Percentiles rank a stretch among this genome's conserved stretches.
These are phyloP conservation scores for Mycena maculata DNA, from an alignment of 768 basidiomycete genomes.

Conservation along the genomic window DNA sequence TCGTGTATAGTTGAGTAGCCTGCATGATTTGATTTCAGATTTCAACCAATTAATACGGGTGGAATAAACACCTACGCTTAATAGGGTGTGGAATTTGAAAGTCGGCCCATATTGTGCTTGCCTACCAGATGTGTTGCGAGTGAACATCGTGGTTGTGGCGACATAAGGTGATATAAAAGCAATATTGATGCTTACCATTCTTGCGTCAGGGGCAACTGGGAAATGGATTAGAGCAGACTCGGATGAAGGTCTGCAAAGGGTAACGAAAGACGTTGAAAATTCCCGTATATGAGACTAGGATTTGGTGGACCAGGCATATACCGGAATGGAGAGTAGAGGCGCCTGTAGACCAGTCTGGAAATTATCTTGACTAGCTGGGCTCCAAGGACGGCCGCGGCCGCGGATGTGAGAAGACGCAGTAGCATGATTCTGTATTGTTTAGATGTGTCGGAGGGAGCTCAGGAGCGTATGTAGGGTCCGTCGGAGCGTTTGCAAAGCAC, in stretches of 20 bases:
- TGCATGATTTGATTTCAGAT: background rate
- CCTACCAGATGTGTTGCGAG: too few relatives aligned
- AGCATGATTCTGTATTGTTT: too few relatives aligned
- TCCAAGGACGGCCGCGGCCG: background rate
- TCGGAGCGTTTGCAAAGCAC: too few relatives aligned
- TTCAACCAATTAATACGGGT: background rate
- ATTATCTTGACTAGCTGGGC: background rate
- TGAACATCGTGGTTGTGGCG: too few relatives aligned
- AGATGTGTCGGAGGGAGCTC: too few relatives aligned
- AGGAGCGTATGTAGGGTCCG: too few relatives aligned
- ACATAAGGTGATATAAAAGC: too few relatives aligned
- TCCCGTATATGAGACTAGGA: slow-evolving; percentile 6
- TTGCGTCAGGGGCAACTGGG: background rate
- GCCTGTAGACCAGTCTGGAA: background rate
- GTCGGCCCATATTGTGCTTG: slow-evolving; percentile 22
- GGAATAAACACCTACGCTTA: background rate
- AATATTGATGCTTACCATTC: too few relatives aligned
- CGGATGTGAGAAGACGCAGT: background rate
- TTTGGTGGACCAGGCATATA: slow-evolving; percentile 17
- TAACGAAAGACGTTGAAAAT: background rate
- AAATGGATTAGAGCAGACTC: background rate
- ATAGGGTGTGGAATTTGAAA: slow-evolving; percentile 2
- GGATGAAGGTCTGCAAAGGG: background rate
- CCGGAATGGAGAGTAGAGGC: slow-evolving; percentile 7
- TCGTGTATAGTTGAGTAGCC: slow-evolving; percentile 1